Evolutionary conservation across 1,284 basidiomycete species (phyloP).

Genomic region (Marasmius sp.): DNA sequence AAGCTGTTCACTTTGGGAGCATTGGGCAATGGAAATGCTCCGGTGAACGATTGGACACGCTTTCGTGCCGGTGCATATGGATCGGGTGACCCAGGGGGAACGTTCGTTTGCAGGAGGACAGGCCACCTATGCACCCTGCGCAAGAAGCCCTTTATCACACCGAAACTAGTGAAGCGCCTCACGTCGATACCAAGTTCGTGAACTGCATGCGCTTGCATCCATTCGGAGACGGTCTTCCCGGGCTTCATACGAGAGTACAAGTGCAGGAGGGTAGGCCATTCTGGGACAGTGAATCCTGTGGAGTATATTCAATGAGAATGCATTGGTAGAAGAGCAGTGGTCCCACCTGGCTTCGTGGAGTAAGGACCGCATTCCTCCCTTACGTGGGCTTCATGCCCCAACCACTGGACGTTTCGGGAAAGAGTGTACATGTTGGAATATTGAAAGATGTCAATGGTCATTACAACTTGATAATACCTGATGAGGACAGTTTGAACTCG

Average conservation of each 20-base stretch:
- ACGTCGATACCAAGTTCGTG: conserved; percentile 82
- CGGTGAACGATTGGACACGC: conserved; percentile 32
- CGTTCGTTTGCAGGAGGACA: conserved; percentile 48
- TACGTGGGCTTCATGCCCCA: conserved; percentile 82
- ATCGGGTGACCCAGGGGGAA: neutral
- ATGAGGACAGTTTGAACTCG: neutral
- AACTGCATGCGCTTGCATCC: conserved; percentile 83
- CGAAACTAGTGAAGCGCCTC: conserved; percentile 94
- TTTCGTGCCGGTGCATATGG: conserved; percentile 29
- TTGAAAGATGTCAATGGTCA: conserved; percentile 96
- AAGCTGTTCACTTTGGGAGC: conserved; percentile 21
- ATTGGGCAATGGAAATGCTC: conserved; percentile 14
- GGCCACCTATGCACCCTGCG: conserved; percentile 93
- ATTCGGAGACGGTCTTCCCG: conserved; percentile 83
- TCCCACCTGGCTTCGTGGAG: conserved; percentile 72
- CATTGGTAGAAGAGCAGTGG: conserved; percentile 6
- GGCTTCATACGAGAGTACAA: conserved; percentile 88
- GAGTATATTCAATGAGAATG: conserved; percentile 7
- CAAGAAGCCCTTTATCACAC: conserved; percentile 97
- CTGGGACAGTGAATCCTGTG: conserved; percentile 54
- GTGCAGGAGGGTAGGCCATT: conserved; percentile 83
- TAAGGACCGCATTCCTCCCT: conserved; percentile 88
- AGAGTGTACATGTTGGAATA: conserved; percentile 98
- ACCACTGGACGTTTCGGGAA: conserved; percentile 80
- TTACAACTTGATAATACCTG: conserved; percentile 94